Conservation (phyloP, 202 grass and related monocot genomes). For the Cymbopogon flexuosus region DNA sequence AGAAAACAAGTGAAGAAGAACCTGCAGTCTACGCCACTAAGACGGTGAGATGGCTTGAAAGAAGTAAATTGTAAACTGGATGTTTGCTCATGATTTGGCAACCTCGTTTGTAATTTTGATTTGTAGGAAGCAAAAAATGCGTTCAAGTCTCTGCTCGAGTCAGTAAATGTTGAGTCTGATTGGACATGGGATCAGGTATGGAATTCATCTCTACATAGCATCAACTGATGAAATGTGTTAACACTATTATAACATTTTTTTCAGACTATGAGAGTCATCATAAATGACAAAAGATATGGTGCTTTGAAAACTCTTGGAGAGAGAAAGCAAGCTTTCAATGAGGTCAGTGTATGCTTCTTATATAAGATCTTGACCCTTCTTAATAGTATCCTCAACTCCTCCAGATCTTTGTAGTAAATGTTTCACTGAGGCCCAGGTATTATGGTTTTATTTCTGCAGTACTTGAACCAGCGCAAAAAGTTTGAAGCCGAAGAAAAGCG, state of each 20-base stretch:
- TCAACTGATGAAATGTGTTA: constrained; percentile 13
- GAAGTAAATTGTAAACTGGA: constrained; percentile 14
- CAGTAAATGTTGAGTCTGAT: constrained; percentile 90
- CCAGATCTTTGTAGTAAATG: constrained; percentile 9
- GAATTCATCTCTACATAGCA: constrained; percentile 13
- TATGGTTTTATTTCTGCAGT: constrained; percentile 47
- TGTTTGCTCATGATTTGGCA: background rate
- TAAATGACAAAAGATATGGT: constrained; percentile 98
- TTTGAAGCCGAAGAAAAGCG: constrained; percentile 75
- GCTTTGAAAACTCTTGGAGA: constrained; percentile 90
- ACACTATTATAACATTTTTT: constrained; percentile 36
- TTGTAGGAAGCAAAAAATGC: constrained; percentile 85
- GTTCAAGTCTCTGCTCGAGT: constrained; percentile 81
- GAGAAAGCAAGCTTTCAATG: constrained; percentile 95
- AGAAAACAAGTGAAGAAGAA: constrained; percentile 82
- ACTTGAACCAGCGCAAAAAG: constrained; percentile 89
- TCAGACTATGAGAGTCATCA: constrained; percentile 93
- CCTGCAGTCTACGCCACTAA: constrained; percentile 79
- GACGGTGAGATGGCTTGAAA: constrained; percentile 47
- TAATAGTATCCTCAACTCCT: constrained; percentile 1
- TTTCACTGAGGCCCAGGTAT: background rate
- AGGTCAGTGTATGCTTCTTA: constrained; percentile 46
- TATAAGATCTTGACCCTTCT: background rate
- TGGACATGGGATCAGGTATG: constrained; percentile 94
- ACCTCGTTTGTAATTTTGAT: constrained; percentile 30